phyloP scores from a whole-genome alignment of 108 stramenopile species.

The Pseudonitzschia delicatissima region DNA sequence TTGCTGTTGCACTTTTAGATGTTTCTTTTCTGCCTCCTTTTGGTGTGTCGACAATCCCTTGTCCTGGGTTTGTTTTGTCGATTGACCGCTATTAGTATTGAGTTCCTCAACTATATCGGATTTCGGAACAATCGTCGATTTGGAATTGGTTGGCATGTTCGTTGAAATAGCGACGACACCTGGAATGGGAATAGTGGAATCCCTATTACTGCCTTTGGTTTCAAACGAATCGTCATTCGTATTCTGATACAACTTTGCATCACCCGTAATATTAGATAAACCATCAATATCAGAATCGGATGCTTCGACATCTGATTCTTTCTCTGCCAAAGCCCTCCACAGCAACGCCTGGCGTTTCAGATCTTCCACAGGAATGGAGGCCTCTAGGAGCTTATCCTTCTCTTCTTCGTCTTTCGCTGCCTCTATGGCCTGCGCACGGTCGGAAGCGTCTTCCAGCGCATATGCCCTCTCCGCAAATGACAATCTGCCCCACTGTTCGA shows the following conservation, averaged over 20 bases:
- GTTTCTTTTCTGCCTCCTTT: background rate
- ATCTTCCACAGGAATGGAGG: background rate
- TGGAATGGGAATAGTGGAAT: background rate
- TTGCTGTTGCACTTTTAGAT: background rate
- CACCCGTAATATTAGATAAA: too few relatives aligned
- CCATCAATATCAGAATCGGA: too few relatives aligned
- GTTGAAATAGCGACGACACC: background rate
- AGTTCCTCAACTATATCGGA: too few relatives aligned
- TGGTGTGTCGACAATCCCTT: too few relatives aligned
- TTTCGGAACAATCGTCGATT: background rate
- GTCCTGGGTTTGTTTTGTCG: too few relatives aligned
- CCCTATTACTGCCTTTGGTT: too few relatives aligned
- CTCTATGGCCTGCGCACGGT: slow-evolving; percentile 22
- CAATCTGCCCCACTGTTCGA: slow-evolving; percentile 53
- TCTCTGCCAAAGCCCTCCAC: background rate
- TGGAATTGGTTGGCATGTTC: background rate
- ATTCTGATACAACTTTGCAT: background rate
- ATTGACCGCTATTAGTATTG: too few relatives aligned
- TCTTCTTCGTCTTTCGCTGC: background rate
- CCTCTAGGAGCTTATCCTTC: background rate
- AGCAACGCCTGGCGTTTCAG: background rate
- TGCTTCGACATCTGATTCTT: background rate
- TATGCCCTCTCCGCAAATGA: slow-evolving; percentile 38
- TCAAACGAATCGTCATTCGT: too few relatives aligned
- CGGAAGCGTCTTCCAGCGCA: slow-evolving; percentile 54